Evolutionary conservation across 2,329 filamentous ascomycete genomes (phyloP), one percentile per base, ranked within the genome.

Genomic region (Claviceps sp.): DNA sequence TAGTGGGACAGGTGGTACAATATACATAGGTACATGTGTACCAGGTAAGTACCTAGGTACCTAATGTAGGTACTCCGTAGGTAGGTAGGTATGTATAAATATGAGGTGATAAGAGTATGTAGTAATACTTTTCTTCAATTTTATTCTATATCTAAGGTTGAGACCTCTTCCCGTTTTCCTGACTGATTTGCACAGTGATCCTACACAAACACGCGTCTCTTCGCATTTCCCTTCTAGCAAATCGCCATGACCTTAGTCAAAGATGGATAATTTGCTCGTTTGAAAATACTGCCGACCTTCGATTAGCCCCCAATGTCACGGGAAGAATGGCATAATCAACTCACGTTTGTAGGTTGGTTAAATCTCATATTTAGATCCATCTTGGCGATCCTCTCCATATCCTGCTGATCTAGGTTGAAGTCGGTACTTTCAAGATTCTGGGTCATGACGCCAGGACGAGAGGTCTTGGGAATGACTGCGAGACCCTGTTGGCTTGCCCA

Each of bases 401-500:
- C 88, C 40, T 73, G 71, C 61, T 81, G 66, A 26, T 75, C 73
- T 37, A 90, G 70, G 60, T 88, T 76, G 63, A 86, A 90, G 55
- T 69, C 71, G 56, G 72, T 78, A 56, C 81, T 79, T 58, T 82
- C 77, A 57, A 90, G 69, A 70, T 88, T 88, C 71, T 83, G 73
- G 53, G 71, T 65, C 65, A 88, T 75, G 58, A 71, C 58, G 22
- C 64, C 71, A 55, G 57, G 62, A 58, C 67, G 76, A 68, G 67
- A 83, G 56, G 78, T 83, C 79, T 91, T 91, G 59, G 86, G 87
- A 60, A 93, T 93, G 60, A 93, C 85, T 47, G 86, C 85, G 52
- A 93, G 73, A 36, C 81, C 82, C 49, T 85, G 78, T 75, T 94
- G 88, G 16, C 88, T 94, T 22, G 88, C 81, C 89, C 89, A 95